Conservation (phyloP, 768 basidiomycete species). For the Leccinellum luteum region DNA sequence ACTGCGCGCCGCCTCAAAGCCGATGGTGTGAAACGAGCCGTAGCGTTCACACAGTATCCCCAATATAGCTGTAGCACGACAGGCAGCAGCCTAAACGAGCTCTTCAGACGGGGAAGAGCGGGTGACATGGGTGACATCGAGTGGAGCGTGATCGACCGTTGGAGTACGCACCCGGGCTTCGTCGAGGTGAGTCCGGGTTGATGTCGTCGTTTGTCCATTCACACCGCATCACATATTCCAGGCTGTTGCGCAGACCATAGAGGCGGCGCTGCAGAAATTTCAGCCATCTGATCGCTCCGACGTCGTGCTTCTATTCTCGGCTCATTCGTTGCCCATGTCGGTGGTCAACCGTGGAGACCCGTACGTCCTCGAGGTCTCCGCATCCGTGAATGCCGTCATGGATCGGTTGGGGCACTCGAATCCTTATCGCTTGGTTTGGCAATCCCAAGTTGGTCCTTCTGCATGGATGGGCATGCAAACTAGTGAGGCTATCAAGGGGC, state of each 20-base stretch:
- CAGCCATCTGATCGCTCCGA: conserved; percentile 66
- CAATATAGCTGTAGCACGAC: conserved; percentile 99
- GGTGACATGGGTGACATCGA: conserved; percentile 69
- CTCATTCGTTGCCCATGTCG: conserved; percentile 96
- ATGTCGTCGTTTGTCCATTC: background rate
- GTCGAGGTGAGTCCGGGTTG: conserved; percentile 69
- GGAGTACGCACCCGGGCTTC: conserved; percentile 94
- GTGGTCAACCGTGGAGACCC: conserved; percentile 99
- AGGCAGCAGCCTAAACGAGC: conserved; percentile 93
- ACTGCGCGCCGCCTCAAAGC: conserved; percentile 79
- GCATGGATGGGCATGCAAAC: conserved; percentile 99
- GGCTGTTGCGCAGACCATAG: conserved; percentile 90
- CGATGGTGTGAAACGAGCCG: conserved; percentile 88
- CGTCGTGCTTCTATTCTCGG: conserved; percentile 89
- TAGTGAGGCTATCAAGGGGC: conserved; percentile 82
- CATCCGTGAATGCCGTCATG: conserved; percentile 94
- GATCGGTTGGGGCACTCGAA: conserved; percentile 72
- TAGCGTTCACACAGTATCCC: conserved; percentile 98
- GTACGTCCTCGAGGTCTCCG: conserved; percentile 92
- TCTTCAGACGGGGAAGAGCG: conserved; percentile 63
- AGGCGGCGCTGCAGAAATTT: conserved; percentile 77
- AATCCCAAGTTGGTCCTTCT: conserved; percentile 94
- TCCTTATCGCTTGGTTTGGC: conserved; percentile 95
- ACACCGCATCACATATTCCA: conserved; percentile 30
- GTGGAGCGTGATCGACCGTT: conserved; percentile 98